A percentile compares a stretch with the other conserved stretches of the same genome.
Evolutionary conservation across 345 rosid species (phyloP).

Genomic region (Eucalyptus victrix): DNA sequence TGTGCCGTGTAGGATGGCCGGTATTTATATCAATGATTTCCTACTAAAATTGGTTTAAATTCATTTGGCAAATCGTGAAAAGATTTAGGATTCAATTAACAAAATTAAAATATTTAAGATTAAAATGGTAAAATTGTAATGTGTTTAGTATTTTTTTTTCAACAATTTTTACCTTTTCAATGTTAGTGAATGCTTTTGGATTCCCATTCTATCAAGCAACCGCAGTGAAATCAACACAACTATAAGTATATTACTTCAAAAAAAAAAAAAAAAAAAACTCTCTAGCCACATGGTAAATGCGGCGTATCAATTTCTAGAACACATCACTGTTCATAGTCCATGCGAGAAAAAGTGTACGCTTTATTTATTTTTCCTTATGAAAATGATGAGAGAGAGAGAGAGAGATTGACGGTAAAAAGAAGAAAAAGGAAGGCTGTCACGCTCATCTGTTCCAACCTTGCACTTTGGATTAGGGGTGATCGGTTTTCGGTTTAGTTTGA

Average conservation of each 20-base stretch:
- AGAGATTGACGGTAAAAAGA: not conserved
- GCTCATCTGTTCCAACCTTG: not conserved
- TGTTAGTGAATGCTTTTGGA: not conserved
- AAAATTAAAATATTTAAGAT: too few species aligned
- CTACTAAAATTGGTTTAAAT: too few species aligned
- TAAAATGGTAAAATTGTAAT: too few species aligned
- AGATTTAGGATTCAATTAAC: rapidly evolving
- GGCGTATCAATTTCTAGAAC: not conserved
- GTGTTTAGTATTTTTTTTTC: too few species aligned
- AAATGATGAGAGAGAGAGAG: not conserved
- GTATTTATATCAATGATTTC: rapidly evolving
- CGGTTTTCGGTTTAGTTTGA: rapidly evolving
- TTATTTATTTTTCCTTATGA: not conserved
- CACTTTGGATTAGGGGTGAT: not conserved
- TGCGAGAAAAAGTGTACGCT: not conserved
- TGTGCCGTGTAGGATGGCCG: rapidly evolving
- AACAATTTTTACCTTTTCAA: not conserved
- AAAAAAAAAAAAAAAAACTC: not conserved
- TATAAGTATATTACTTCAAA: not conserved
- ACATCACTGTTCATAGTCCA: not conserved
- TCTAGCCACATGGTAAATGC: not conserved
- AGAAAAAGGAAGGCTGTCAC: not conserved
- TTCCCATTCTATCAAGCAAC: not conserved
- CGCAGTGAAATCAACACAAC: not conserved
- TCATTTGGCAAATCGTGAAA: too few species aligned